Evolutionary conservation across 2,329 filamentous ascomycete species (phyloP), one percentile per base, ranked within the genome.

Genomic region (Sporothrix brunneoviolacea): DNA sequence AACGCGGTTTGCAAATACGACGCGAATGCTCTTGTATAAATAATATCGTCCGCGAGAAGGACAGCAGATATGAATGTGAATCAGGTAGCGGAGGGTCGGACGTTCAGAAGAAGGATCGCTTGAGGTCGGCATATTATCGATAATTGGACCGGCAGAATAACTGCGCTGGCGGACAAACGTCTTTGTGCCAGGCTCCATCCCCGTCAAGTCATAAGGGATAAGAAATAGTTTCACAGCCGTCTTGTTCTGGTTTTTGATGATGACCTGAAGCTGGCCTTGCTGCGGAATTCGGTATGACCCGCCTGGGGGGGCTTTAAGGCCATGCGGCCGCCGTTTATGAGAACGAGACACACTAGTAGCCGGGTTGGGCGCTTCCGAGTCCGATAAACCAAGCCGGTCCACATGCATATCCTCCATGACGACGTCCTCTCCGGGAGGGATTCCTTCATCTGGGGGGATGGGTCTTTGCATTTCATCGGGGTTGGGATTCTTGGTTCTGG

Each of bases 191-290:
- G 89, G 80, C 55, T 93, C 86, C 91, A 98, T 98, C 46, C 89
- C 91, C 1, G 82, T 77, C 1, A 98, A 73, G 63, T 97, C 90
- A 60, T 97, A 98, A 0, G 91, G 93, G 3, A 98, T 82, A 21
- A 97, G 75, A 59, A 97, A 97, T 0, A 98, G 74, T 66, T 98
- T 97, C 49, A 97, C 91, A 1, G 93, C 93, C 4, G 93, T 97
- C 64, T 97, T 97, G 70, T 97, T 95, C 15, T 91, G 91, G 61
- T 97, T 98, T 65, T 97, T 97, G 65, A 98, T 88, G 55, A 98
- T 85, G 56, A 98, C 95, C 61, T 98, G 93, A 13, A 98, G 74
- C 66, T 97, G 93, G 0, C 93, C 93, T 65, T 91, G 86, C 62
- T 93, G 84, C 0, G 93, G 93, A 48, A 98, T 95, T 38, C 93